phyloP scores from a whole-genome alignment of 192 early-diverging fungal genomes.

The Umbelopsis ramanniana region DNA sequence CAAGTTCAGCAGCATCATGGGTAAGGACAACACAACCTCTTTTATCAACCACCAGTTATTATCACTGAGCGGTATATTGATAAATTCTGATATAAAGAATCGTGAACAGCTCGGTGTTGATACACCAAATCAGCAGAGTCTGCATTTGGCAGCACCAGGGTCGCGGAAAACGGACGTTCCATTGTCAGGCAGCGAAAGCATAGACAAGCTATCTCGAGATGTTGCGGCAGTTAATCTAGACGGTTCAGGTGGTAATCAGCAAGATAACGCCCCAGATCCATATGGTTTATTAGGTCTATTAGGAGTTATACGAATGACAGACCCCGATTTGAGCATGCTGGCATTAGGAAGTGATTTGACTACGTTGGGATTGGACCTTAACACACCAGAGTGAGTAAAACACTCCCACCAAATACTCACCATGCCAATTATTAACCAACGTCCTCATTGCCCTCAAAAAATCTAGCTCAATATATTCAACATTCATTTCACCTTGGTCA shows the following conservation, averaged over 20 bases:
- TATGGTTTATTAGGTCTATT: constrained; percentile 90
- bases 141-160: constrained; percentile 1
- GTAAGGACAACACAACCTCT: background rate
- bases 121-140: constrained; percentile 18
- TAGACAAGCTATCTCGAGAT: constrained; percentile 8
- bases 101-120: background rate
- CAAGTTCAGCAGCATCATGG: constrained; percentile 4
- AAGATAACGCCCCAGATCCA: constrained; percentile 50
- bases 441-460: background rate
- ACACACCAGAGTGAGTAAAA: constrained; percentile 66
- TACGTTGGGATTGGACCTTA: constrained; percentile 78
- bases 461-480: constrained; percentile 70
- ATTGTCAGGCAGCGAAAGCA: background rate
- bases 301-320: constrained; percentile 77
- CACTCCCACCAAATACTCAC: background rate
- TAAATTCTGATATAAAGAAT: constrained; percentile 10
- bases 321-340: constrained; percentile 78
- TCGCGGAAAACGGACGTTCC: constrained; percentile 4
- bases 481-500: constrained; percentile 90
- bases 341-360: constrained; percentile 92
- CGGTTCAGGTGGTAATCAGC: background rate
- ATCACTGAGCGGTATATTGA: background rate
- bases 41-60: background rate
- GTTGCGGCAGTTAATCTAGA: background rate
- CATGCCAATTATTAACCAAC: background rate